Percentiles rank a stretch among this genome's conserved stretches.
Conservation (phyloP, 495 filamentous ascomycete genomes). For the Lentithecium fluviatile region DNA sequence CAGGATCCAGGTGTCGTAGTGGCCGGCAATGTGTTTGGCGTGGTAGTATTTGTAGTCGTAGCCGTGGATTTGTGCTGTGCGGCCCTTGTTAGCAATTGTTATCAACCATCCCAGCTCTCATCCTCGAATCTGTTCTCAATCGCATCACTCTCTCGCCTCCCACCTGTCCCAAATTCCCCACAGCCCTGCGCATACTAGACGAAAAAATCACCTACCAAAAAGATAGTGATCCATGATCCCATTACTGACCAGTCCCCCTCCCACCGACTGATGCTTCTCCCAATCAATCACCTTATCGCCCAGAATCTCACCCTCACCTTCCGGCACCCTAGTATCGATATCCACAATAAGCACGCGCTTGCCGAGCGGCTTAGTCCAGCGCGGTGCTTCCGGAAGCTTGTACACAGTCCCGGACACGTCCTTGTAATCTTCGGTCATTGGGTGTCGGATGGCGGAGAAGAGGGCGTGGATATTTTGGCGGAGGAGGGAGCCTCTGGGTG, state of each 20-base stretch:
- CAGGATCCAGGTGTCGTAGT: constrained; percentile 50
- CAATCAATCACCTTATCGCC: constrained; percentile 3
- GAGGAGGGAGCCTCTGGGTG: no score
- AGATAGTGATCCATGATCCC: constrained; percentile 25
- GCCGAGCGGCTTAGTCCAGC: no score
- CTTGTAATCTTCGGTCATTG: no score
- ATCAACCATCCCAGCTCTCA: no score
- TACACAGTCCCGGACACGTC: no score
- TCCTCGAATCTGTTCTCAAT: no score
- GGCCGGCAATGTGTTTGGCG: constrained; percentile 27
- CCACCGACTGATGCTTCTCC: neutral
- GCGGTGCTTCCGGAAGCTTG: no score
- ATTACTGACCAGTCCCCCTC: neutral
- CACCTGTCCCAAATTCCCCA: neutral
- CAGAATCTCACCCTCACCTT: neutral
- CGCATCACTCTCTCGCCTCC: no score
- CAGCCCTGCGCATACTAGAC: neutral
- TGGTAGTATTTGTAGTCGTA: constrained; percentile 54
- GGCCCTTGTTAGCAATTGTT: neutral
- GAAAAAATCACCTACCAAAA: constrained; percentile 9
- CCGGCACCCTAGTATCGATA: no score
- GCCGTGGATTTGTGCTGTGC: constrained; percentile 49
- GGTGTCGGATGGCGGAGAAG: no score
- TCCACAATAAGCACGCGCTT: no score
- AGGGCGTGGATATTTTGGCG: no score